Evolutionary conservation across 192 early-diverging fungal genomes (phyloP).

Genomic region (Thamnidium elegans): DNA sequence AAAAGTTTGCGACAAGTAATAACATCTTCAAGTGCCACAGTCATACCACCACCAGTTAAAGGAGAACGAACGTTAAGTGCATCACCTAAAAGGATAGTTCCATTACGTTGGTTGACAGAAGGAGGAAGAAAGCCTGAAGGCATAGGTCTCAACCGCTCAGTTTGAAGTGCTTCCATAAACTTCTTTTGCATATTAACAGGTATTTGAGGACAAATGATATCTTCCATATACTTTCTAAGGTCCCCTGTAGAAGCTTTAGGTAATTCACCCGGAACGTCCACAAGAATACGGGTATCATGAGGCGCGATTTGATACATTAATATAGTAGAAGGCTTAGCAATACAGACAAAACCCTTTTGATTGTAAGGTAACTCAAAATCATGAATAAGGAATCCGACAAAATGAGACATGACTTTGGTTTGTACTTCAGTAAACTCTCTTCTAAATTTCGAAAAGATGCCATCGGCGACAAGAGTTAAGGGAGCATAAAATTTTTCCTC

Average conservation of each 20-base stretch:
- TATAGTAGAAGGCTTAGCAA: constrained; percentile 83
- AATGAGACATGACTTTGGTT: constrained; percentile 36
- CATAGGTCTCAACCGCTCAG: constrained; percentile 75
- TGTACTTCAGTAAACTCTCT: constrained; percentile 61
- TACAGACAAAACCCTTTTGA: constrained; percentile 87
- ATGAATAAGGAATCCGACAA: constrained; percentile 58
- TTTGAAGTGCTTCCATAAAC: constrained; percentile 67
- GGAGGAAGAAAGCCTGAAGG: constrained; percentile 86
- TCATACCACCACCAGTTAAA: constrained; percentile 95
- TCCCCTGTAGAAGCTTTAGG: constrained; percentile 68
- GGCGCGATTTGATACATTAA: constrained; percentile 91
- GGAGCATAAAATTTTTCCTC: constrained; percentile 55
- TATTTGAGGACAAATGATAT: constrained; percentile 65
- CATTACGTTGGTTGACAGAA: constrained; percentile 58
- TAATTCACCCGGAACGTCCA: constrained; percentile 88
- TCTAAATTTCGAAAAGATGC: constrained; percentile 92
- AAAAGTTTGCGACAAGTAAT: constrained; percentile 65
- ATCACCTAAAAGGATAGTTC: constrained; percentile 90
- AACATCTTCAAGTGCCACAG: constrained; percentile 89
- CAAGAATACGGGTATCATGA: constrained; percentile 83
- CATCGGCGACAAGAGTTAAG: constrained; percentile 87
- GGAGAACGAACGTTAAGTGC: constrained; percentile 95
- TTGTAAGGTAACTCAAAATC: constrained; percentile 74
- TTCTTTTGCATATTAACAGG: constrained; percentile 58
- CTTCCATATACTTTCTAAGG: constrained; percentile 61